Evolutionary conservation across 495 filamentous ascomycete genomes (phyloP).

Genomic region (Sordaria brevicollis): DNA sequence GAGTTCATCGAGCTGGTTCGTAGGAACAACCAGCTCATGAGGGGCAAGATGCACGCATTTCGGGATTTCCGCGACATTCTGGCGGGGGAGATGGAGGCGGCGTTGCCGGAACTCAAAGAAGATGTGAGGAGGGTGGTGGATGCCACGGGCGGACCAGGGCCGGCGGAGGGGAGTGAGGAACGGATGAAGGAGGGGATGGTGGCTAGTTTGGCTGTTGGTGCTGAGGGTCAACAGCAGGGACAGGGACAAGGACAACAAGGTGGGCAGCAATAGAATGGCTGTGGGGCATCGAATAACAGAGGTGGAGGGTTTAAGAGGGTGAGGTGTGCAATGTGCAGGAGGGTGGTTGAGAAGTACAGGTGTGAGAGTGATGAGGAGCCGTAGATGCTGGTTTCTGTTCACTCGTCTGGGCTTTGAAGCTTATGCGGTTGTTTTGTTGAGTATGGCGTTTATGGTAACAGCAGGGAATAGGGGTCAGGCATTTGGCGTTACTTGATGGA

Average conservation of each 20-base stretch:
- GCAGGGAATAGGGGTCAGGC: not conserved
- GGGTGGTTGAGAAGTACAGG: not conserved
- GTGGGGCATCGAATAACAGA: not conserved
- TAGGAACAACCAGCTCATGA: slow-evolving; percentile 70
- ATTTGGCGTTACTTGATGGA: not conserved
- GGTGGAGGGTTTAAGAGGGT: not conserved
- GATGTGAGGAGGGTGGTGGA: slow-evolving; percentile 58
- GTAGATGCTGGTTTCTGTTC: not conserved
- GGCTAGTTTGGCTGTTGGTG: not conserved
- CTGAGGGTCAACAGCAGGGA: not conserved
- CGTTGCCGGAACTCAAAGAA: slow-evolving; percentile 63
- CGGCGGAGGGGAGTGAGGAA: not conserved
- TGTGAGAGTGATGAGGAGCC: not conserved
- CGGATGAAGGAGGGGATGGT: not conserved
- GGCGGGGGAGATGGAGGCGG: slow-evolving; percentile 65
- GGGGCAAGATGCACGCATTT: slow-evolving; percentile 79
- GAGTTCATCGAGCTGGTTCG: slow-evolving; percentile 92
- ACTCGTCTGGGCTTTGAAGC: not conserved
- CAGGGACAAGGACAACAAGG: not conserved
- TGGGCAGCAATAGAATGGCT: not conserved
- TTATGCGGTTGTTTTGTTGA: not conserved
- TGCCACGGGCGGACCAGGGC: slow-evolving; percentile 21
- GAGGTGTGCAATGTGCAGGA: not conserved
- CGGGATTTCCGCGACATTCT: slow-evolving; percentile 68
- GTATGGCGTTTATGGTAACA: not conserved